Percentiles rank a stretch among this genome's conserved stretches.
These are phyloP conservation scores for Apiospora malaysiana DNA, from an alignment of 2,329 filamentous ascomycete genomes.

Conservation along the genomic window DNA sequence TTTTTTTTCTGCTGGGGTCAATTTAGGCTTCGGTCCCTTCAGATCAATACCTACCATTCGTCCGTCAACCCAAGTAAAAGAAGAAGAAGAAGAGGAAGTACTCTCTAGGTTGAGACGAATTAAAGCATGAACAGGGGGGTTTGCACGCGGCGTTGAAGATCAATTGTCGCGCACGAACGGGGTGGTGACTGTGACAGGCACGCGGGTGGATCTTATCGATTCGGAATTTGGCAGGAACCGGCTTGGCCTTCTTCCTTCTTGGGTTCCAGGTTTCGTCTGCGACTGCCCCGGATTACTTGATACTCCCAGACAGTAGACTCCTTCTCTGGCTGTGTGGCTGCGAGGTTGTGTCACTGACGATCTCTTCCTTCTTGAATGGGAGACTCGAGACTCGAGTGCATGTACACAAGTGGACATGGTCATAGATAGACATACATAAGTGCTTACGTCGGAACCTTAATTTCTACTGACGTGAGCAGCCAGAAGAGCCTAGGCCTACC, in stretches of 20 bases:
- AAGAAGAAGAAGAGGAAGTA: not conserved
- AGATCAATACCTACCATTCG: not conserved
- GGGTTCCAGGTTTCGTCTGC: not conserved
- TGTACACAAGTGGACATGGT: too few relatives aligned
- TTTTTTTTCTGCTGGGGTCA: not conserved
- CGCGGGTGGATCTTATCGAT: not conserved
- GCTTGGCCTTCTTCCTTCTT: not conserved
- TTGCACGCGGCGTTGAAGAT: not conserved
- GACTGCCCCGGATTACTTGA: not conserved
- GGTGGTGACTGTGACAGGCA: not conserved
- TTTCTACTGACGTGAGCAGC: not conserved
- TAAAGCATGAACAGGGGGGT: not conserved
- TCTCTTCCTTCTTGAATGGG: not conserved
- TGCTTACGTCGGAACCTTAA: constrained; percentile 10
- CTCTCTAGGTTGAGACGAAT: constrained; percentile 1
- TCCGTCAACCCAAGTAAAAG: not conserved
- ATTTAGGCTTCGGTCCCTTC: not conserved
- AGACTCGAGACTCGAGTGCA: not conserved
- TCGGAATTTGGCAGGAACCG: constrained; percentile 1
- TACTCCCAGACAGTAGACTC: not conserved
- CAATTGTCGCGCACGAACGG: not conserved
- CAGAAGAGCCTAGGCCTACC: not conserved
- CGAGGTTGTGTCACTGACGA: not conserved
- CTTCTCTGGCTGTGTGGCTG: not conserved
- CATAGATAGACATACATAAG: too few relatives aligned